Conservation (phyloP, 768 basidiomycete genomes). For the Trametes cinnabarina region DNA sequence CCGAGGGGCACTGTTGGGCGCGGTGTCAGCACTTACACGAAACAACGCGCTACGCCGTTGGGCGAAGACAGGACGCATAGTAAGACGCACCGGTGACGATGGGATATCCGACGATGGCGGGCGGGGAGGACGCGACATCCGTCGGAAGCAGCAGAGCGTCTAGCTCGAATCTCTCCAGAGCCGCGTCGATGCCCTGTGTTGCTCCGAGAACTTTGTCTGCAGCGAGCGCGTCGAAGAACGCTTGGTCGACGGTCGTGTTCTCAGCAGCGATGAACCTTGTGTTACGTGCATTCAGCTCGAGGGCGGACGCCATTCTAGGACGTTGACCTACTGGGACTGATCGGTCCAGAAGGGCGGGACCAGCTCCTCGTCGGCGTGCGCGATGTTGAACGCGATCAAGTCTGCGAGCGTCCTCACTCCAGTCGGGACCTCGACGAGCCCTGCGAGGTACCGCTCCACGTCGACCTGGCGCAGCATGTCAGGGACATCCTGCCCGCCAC, state of each 20-base stretch:
- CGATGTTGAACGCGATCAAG: conserved; percentile 55
- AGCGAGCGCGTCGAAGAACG: conserved; percentile 28
- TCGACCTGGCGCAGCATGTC: conserved; percentile 39
- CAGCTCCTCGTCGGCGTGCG: conserved; percentile 50
- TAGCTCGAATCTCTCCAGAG: conserved; percentile 26
- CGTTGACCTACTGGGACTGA: conserved; percentile 33
- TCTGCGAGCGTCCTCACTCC: conserved; percentile 55
- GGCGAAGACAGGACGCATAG: background rate
- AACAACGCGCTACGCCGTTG: background rate
- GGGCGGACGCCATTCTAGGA: background rate
- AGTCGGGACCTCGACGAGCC: conserved; percentile 49
- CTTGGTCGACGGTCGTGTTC: conserved; percentile 24
- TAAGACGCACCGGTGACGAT: conserved; percentile 30
- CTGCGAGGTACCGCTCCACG: conserved; percentile 46
- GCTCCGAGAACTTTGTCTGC: conserved; percentile 27
- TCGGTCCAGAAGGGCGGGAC: conserved; percentile 33
- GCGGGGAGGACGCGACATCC: conserved; percentile 11
- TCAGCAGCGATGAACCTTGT: conserved; percentile 23
- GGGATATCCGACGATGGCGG: conserved; percentile 39
- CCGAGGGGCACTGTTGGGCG: conserved; percentile 36
- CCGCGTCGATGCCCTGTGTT: conserved; percentile 30
- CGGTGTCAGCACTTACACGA: background rate
- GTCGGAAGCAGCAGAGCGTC: conserved; percentile 30
- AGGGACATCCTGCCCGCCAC: too few species aligned
- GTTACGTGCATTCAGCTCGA: too few species aligned